Base-by-base conservation (phyloP, 257 asterid species). In the Fraxinus pennsylvanica region DNA sequence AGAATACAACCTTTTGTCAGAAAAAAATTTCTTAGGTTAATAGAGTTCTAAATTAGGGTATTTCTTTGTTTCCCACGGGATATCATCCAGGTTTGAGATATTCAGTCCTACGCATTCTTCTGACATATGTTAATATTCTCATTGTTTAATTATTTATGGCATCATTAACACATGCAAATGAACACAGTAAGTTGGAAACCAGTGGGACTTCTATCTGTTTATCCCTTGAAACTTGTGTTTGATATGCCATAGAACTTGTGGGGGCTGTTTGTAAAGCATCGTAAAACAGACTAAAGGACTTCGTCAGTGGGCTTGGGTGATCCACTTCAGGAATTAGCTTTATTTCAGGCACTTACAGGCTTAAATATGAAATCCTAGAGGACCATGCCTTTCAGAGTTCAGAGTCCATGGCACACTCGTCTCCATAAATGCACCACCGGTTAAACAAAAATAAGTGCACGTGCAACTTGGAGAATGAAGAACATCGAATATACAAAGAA, bases 401-500 rank as follows among this genome's bases (percentile, higher is more conserved):
- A 52, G 29, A 57, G 29, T 57, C 66, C 66, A 57, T 9, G 45
- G 21, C 25, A 5, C 19, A 45, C 52, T 14, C 17, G 19, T 45
- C 52, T 15, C 17, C 52, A 45, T 41, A 13, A 45, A 45, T 45
- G 52, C 52, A 45, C 52, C 17, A 21, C 36, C 54, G n/a, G 10
- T 45, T 32, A 57, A 76, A 36, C 66, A 15, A 77, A 73, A 9
- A 21, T 35, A 43, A 33, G 1, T 54, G 72, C 81, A 39, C 22
- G 17, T 72, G 41, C 13, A 65, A 38, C 50, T 72, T 68, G 78
- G 45, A 63, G 43, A 38, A 38, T 38, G 43, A 1, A 38, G 63
- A 22, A 30, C 71, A 52, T 68, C 13, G 35, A 4, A 47, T 38
- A 27, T 50, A 66, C 50, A 2, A 38, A 38, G 43, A 75, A 68